phyloP scores from a whole-genome alignment of 2,329 filamentous ascomycete genomes.

The Sphaerulina vaccinii region DNA sequence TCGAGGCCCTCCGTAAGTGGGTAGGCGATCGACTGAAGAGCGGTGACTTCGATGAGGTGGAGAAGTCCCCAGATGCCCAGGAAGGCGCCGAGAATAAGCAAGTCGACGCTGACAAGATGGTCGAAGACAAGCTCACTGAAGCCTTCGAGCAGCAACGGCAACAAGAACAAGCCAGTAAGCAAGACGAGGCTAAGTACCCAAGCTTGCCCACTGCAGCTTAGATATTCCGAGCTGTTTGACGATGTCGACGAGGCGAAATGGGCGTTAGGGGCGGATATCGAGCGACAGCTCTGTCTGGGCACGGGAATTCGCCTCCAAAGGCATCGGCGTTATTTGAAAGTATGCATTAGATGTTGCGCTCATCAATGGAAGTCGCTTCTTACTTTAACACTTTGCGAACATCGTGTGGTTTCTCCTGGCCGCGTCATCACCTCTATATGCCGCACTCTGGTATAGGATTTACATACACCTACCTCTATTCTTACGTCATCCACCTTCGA shows the following conservation, averaged over 20 bases:
- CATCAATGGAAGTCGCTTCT: no score
- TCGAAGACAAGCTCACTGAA: conserved; percentile 28
- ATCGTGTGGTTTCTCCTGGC: no score
- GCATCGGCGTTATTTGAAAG: no score
- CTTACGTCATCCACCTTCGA: no score
- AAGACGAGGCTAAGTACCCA: conserved; percentile 24
- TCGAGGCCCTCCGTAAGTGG: conserved; percentile 59
- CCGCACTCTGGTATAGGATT: no score
- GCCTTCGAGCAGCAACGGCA: conserved; percentile 21
- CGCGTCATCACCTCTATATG: no score
- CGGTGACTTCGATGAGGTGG: conserved; percentile 48
- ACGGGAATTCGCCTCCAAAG: no score
- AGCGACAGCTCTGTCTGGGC: conserved; percentile 13
- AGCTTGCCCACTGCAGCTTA: conserved; percentile 23
- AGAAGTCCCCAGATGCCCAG: conserved; percentile 17
- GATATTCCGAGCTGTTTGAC: conserved; percentile 5
- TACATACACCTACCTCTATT: no score
- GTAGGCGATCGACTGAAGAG: conserved; percentile 56
- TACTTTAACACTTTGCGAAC: no score
- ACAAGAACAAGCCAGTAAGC: conserved; percentile 14
- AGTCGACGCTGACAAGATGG: conserved; percentile 26
- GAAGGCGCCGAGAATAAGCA: conserved; percentile 21
- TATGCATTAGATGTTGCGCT: no score
- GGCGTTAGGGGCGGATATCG: conserved; percentile 16
- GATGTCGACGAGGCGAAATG: conserved; percentile 16